A percentile compares a stretch with the other conserved stretches of the same genome.
Evolutionary conservation across 129 eudicot species (phyloP).

Genomic region (Tagetes patula): DNA sequence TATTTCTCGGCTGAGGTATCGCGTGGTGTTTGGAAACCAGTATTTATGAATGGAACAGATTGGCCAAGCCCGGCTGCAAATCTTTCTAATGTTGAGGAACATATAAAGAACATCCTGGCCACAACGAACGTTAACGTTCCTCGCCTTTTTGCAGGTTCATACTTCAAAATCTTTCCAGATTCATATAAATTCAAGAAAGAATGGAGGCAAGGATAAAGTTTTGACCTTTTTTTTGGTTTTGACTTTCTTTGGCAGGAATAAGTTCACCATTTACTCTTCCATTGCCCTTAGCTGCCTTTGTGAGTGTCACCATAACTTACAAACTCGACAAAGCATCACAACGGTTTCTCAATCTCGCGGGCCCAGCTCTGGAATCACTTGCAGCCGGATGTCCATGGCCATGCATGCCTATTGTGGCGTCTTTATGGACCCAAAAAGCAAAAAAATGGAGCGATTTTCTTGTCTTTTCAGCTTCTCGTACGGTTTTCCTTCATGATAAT

Average conservation of each 20-base stretch:
- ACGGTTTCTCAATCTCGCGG: constrained; percentile 86
- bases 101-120: constrained; percentile 82
- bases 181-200: not conserved
- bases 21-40: constrained; percentile 97
- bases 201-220: not conserved
- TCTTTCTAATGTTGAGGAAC: constrained; percentile 83
- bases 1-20: constrained; percentile 98
- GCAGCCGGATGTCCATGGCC: constrained; percentile 99
- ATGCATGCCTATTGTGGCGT: constrained; percentile 95
- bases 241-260: constrained; percentile 52
- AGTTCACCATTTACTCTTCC: constrained; percentile 87
- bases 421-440: constrained; percentile 94
- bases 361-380: constrained; percentile 84
- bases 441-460: constrained; percentile 97
- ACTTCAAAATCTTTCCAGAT: not conserved
- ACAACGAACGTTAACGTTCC: constrained; percentile 95
- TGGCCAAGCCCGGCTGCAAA: constrained; percentile 99
- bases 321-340: constrained; percentile 92
- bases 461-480: constrained; percentile 84
- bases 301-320: constrained; percentile 96
- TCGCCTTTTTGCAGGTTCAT: constrained; percentile 77
- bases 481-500: constrained; percentile 87
- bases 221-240: constrained; percentile 4
- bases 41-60: constrained; percentile 91
- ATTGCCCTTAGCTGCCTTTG: constrained; percentile 94